A percentile compares a stretch with the other conserved stretches of the same genome.
These are phyloP conservation scores for Gossypium herbaceum DNA, from an alignment of 345 rosid genomes.

Conservation along the genomic window DNA sequence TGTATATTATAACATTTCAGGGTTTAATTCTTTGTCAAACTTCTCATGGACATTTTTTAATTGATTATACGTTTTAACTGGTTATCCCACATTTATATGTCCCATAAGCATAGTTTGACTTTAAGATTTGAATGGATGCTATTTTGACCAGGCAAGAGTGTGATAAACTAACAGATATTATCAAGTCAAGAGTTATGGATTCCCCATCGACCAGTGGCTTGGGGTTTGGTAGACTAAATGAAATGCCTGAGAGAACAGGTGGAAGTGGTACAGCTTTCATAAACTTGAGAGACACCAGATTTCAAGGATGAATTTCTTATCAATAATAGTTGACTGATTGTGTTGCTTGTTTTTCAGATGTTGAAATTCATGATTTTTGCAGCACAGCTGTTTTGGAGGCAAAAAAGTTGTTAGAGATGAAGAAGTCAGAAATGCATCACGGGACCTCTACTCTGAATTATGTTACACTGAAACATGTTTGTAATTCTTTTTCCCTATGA, in stretches of 20 bases:
- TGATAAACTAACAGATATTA: conserved; percentile 52
- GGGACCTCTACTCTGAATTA: conserved; percentile 35
- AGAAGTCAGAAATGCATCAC: conserved; percentile 51
- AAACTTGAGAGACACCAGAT: conserved; percentile 15
- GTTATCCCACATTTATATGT: conserved; percentile 7
- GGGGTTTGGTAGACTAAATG: conserved; percentile 26
- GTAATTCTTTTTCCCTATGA: conserved; percentile 25
- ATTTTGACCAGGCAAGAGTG: conserved; percentile 73
- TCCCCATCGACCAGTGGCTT: conserved; percentile 26
- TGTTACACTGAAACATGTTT: conserved; percentile 33
- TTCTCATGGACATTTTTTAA: neutral
- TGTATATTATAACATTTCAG: neutral
- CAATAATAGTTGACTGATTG: conserved; percentile 12
- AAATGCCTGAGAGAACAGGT: conserved; percentile 19
- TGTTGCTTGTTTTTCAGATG: conserved; percentile 38
- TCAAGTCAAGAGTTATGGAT: conserved; percentile 68
- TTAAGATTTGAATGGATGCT: conserved; percentile 21
- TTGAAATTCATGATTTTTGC: conserved; percentile 39
- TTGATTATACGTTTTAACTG: neutral
- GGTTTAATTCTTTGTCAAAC: neutral
- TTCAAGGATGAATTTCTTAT: neutral
- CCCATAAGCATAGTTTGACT: neutral
- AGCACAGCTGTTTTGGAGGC: conserved; percentile 65
- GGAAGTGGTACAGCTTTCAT: conserved; percentile 38
- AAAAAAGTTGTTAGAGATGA: conserved; percentile 71